Evolutionary conservation across 176 grass and related monocot species (phyloP).

Genomic region (Carex kokanica): DNA sequence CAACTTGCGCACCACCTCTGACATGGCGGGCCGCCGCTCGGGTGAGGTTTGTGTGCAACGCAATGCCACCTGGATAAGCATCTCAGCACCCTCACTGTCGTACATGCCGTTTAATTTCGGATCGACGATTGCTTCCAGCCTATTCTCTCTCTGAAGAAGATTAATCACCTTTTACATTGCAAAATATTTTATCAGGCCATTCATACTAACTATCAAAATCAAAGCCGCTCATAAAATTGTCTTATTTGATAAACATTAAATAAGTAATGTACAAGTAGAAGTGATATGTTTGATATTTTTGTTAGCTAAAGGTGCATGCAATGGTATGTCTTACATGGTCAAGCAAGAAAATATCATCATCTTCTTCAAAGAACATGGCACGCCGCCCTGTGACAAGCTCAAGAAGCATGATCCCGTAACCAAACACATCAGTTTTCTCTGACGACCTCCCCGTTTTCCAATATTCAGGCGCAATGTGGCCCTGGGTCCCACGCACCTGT

Average conservation of each 20-base stretch:
- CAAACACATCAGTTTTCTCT: constrained; percentile 28
- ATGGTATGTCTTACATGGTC: constrained; percentile 24
- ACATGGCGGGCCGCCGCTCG: constrained; percentile 1
- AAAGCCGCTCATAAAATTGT: background rate
- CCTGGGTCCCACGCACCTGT: constrained; percentile 13
- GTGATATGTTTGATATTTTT: background rate
- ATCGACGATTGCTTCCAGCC: constrained; percentile 6
- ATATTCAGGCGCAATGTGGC: constrained; percentile 31
- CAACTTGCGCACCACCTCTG: constrained; percentile 21
- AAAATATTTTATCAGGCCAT: background rate
- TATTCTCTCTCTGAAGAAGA: constrained; percentile 5
- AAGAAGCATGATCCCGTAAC: constrained; percentile 28
- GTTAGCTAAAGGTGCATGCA: background rate
- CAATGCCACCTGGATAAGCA: constrained; percentile 14
- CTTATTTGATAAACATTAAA: constrained; percentile 1
- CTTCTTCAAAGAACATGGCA: background rate
- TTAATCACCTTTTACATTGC: constrained; percentile 8
- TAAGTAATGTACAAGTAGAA: background rate
- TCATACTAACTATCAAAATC: background rate
- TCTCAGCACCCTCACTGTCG: background rate
- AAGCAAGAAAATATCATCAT: constrained; percentile 3
- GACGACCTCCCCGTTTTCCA: constrained; percentile 18
- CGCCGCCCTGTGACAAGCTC: constrained; percentile 23
- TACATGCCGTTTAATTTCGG: constrained; percentile 7
- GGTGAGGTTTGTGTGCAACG: background rate